Conservation (phyloP, 176 grass and related monocot genomes). For the Hsuehochloa calcarea region DNA sequence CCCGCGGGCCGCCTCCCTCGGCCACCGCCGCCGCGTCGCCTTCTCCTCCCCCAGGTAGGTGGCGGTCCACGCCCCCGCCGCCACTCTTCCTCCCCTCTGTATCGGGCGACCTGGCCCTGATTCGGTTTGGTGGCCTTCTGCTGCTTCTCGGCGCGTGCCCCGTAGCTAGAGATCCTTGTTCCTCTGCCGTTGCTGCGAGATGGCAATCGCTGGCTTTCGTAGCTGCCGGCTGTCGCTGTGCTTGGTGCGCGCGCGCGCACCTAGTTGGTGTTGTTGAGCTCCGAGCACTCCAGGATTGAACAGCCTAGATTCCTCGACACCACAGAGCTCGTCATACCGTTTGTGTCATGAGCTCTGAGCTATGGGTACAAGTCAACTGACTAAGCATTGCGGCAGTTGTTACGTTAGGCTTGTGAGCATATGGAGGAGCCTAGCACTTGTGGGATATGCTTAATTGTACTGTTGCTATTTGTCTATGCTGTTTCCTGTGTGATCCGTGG, state of each 20-base stretch:
- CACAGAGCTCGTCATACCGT: neutral
- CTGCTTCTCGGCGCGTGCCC: neutral
- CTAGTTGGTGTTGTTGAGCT: neutral
- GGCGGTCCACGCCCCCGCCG: neutral
- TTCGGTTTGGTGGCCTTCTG: neutral
- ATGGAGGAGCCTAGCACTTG: too few relatives aligned
- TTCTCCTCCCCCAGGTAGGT: slow-evolving; percentile 35
- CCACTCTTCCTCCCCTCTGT: neutral
- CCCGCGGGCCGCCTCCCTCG: slow-evolving; percentile 28
- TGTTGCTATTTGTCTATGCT: neutral
- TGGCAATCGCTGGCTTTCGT: neutral
- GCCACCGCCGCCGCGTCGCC: slow-evolving; percentile 31
- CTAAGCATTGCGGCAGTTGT: too few relatives aligned
- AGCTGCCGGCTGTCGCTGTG: neutral
- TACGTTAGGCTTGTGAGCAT: too few relatives aligned
- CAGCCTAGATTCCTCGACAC: too few relatives aligned
- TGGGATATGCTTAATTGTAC: neutral
- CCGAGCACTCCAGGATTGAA: neutral
- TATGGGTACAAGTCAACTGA: too few relatives aligned
- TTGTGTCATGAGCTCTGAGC: neutral
- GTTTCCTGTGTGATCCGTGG: neutral
- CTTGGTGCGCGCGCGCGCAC: neutral
- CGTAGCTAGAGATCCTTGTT: neutral
- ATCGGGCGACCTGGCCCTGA: neutral
- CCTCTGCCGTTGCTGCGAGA: neutral